A percentile compares a stretch with the other conserved stretches of the same genome.
Evolutionary conservation across 352 stramenopile genomes (phyloP).

Genomic region (Blastocystis sp.): DNA sequence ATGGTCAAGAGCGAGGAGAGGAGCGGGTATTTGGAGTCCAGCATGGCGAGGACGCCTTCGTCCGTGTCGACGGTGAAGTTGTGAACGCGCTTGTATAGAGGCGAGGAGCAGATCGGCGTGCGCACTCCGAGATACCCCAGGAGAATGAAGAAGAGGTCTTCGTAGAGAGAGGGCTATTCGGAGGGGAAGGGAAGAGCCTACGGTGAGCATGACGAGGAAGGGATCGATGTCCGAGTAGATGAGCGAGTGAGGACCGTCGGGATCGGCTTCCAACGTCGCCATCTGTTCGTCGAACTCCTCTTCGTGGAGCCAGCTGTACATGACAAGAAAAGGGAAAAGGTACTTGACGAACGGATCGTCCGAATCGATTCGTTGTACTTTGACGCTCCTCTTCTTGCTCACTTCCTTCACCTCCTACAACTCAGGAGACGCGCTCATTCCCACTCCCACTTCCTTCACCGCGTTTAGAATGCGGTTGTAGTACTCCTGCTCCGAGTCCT

Average conservation of each 20-base stretch:
- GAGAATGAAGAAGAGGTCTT: slow-evolving; percentile 11
- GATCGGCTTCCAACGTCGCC: not conserved
- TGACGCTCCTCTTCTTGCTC: not conserved
- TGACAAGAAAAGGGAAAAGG: not conserved
- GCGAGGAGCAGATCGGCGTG: not conserved
- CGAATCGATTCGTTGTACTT: not conserved
- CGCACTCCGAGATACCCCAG: not conserved
- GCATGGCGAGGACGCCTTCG: not conserved
- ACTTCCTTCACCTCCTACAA: not conserved
- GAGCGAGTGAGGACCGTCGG: not conserved
- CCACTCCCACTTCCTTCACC: not conserved
- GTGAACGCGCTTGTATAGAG: slow-evolving; percentile 4
- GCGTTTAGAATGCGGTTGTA: slow-evolving; percentile 15
- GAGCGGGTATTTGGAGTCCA: not conserved
- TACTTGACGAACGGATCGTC: slow-evolving; percentile 37
- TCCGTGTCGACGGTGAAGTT: not conserved
- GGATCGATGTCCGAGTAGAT: slow-evolving; percentile 15
- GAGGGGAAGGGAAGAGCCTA: not conserved
- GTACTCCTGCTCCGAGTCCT: slow-evolving; percentile 23
- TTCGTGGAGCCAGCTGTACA: slow-evolving; percentile 2
- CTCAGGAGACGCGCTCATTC: not conserved
- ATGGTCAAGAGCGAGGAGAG: not conserved
- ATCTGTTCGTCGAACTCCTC: slow-evolving; percentile 21
- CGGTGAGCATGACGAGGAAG: slow-evolving; percentile 26
- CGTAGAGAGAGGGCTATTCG: not conserved